Conservation (phyloP, 2,329 filamentous ascomycete species). For the Lachnellula hyalina region DNA sequence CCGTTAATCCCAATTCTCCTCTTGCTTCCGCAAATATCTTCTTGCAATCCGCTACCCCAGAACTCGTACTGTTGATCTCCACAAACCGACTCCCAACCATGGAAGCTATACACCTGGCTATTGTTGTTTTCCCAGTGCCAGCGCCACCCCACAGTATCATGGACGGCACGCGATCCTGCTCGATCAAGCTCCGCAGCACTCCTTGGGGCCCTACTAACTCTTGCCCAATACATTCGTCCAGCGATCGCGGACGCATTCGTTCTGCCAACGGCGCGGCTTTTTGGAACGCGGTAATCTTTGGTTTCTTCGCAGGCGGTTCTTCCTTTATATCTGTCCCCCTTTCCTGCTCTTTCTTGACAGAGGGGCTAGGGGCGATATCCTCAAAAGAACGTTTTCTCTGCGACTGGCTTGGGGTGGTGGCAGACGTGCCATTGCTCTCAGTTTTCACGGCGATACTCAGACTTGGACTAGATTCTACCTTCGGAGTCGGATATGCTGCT, state of each 20-base stretch:
- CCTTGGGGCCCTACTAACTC: conserved; percentile 81
- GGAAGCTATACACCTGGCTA: conserved; percentile 82
- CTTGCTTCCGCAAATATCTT: conserved; percentile 83
- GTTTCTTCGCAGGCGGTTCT: conserved; percentile 50
- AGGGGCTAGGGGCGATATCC: conserved; percentile 11
- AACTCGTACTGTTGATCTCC: conserved; percentile 91
- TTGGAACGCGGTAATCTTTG: conserved; percentile 58
- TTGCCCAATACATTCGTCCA: conserved; percentile 86
- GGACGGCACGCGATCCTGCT: conserved; percentile 78
- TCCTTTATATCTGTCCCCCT: conserved; percentile 2
- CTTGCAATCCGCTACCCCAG: conserved; percentile 85
- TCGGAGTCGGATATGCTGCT: conserved; percentile 25
- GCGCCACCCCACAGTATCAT: conserved; percentile 92
- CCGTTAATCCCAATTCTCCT: conserved; percentile 73
- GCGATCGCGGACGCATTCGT: conserved; percentile 77
- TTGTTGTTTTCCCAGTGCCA: conserved; percentile 84
- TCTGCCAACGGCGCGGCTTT: conserved; percentile 82
- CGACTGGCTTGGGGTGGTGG: conserved; percentile 17
- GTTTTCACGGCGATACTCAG: conserved; percentile 33
- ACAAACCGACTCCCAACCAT: conserved; percentile 81
- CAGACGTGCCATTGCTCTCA: conserved; percentile 23
- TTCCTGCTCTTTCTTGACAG: conserved; percentile 12
- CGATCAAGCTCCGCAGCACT: conserved; percentile 81
- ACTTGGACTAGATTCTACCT: conserved; percentile 30
- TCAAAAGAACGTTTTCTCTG: conserved; percentile 30